Conservation (phyloP, 2,329 filamentous ascomycete species). For the Tolypocladium ophioglossoides region DNA sequence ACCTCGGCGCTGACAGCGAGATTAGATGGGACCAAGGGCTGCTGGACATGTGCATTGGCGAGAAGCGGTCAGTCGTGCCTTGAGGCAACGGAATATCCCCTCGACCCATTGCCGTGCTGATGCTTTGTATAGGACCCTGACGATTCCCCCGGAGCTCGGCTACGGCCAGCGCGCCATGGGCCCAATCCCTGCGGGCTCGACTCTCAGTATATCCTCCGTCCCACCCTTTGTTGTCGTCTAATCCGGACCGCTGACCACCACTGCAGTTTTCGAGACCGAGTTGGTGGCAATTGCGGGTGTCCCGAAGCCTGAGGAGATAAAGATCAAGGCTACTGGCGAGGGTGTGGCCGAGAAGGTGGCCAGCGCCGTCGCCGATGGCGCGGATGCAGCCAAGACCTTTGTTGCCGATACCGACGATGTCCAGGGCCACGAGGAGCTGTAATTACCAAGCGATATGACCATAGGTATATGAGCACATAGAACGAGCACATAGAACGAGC, state of each 20-base stretch:
- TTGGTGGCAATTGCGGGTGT: slow-evolving; percentile 76
- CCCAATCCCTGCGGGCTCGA: slow-evolving; percentile 74
- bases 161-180: slow-evolving; percentile 71
- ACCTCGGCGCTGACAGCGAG: slow-evolving; percentile 7
- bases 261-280: slow-evolving; percentile 79
- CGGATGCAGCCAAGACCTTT: slow-evolving; percentile 34
- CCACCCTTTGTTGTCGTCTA: too few relatives aligned
- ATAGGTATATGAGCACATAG: background rate
- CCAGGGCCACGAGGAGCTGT: slow-evolving; percentile 52
- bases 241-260: slow-evolving; percentile 3
- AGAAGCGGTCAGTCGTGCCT: slow-evolving; percentile 51
- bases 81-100: background rate
- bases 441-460: slow-evolving; percentile 7
- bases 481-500: background rate
- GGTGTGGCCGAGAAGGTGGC: slow-evolving; percentile 12
- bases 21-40: slow-evolving; percentile 80
- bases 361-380: slow-evolving; percentile 10
- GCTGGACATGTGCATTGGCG: slow-evolving; percentile 88
- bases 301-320: slow-evolving; percentile 25
- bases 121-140: slow-evolving; percentile 51
- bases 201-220: slow-evolving; percentile 47
- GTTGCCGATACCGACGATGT: slow-evolving; percentile 43
- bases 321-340: slow-evolving; percentile 13
- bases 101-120: background rate
- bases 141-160: slow-evolving; percentile 74